phyloP scores from a whole-genome alignment of 225 moss, liverwort and hornwort genomes.

The Neckera pumila region DNA sequence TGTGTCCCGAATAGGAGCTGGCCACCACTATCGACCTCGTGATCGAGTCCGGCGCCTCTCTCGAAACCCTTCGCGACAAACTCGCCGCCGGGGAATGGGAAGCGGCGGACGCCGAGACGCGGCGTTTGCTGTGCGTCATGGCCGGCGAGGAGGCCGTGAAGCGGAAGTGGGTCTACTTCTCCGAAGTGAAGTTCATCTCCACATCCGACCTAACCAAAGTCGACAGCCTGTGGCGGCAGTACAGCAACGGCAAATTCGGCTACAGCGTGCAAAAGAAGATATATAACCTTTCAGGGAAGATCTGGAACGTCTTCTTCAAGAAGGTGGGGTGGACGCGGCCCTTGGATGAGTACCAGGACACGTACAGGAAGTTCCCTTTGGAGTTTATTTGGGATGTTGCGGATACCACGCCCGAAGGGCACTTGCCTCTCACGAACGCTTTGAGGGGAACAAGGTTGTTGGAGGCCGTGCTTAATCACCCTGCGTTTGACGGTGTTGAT shows the following conservation, averaged over 20 bases:
- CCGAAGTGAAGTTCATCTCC: slow-evolving; percentile 87
- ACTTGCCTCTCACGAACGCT: slow-evolving; percentile 87
- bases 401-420: slow-evolving; percentile 71
- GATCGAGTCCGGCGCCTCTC: slow-evolving; percentile 58
- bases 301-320: slow-evolving; percentile 63
- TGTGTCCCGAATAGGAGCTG: slow-evolving; percentile 7
- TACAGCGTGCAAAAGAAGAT: slow-evolving; percentile 87
- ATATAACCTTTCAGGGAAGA: slow-evolving; percentile 48
- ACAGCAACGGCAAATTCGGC: slow-evolving; percentile 80
- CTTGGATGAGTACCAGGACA: slow-evolving; percentile 66
- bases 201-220: slow-evolving; percentile 56
- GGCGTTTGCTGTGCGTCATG: slow-evolving; percentile 63
- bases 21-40: slow-evolving; percentile 8
- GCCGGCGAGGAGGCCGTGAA: slow-evolving; percentile 77
- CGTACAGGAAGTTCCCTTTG: slow-evolving; percentile 83
- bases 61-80: slow-evolving; percentile 53
- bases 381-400: slow-evolving; percentile 89
- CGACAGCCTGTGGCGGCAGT: slow-evolving; percentile 71
- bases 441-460: slow-evolving; percentile 76
- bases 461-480: slow-evolving; percentile 62
- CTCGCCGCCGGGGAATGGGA: slow-evolving; percentile 93
- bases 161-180: slow-evolving; percentile 91
- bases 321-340: slow-evolving; percentile 86
- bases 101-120: slow-evolving; percentile 86
- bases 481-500: slow-evolving; percentile 69